Evolutionary conservation across 1,284 basidiomycete genomes (phyloP).

Genomic region (Ustilago curta): DNA sequence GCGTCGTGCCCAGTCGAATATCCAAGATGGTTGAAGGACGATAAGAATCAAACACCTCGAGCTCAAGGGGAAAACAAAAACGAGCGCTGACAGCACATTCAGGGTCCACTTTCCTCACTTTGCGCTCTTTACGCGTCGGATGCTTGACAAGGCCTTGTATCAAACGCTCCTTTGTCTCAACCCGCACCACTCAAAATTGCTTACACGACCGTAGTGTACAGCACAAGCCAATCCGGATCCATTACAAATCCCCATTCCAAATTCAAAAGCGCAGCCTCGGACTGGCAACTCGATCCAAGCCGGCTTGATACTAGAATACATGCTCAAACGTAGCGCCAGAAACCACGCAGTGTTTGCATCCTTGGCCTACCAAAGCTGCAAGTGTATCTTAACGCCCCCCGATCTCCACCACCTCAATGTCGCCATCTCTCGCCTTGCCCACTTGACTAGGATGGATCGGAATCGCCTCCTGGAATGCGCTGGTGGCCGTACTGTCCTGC

Average conservation of each 20-base stretch:
- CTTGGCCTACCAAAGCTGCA: too few species aligned
- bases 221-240: neutral
- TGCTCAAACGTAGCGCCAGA: neutral
- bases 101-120: conserved; percentile 13
- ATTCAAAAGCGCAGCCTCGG: neutral
- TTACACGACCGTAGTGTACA: too few species aligned
- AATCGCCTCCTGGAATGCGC: conserved; percentile 36
- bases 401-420: conserved; percentile 23
- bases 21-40: too few species aligned
- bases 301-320: too few species aligned
- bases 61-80: too few species aligned
- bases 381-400: neutral
- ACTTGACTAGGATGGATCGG: conserved; percentile 43
- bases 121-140: neutral
- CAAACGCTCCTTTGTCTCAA: too few species aligned
- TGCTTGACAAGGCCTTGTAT: neutral
- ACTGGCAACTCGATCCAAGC: too few species aligned
- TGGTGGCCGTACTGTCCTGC: conserved; percentile 15
- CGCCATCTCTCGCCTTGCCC: conserved; percentile 27
- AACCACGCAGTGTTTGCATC: too few species aligned
- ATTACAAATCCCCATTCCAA: neutral
- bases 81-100: conserved; percentile 1
- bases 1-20: too few species aligned
- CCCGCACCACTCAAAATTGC: neutral
- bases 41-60: too few species aligned